Conservation (phyloP, 2,329 filamentous ascomycete species). For the Ambrosiella beaveri region DNA sequence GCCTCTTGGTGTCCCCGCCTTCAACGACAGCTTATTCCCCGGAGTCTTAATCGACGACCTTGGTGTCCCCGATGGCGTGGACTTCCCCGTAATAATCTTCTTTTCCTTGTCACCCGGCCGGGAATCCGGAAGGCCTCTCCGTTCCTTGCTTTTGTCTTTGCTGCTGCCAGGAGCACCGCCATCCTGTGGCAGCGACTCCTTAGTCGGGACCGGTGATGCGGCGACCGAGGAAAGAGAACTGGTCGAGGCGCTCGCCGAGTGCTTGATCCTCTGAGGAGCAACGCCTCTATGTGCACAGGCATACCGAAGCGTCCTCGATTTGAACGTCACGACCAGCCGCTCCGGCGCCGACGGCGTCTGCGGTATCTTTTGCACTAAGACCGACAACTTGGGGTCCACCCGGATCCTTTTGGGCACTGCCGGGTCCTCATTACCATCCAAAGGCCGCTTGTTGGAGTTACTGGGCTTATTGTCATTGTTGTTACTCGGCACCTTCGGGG, state of each 20-base stretch:
- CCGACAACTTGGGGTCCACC: slow-evolving; percentile 7
- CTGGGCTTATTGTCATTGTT: not conserved
- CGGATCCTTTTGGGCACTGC: slow-evolving; percentile 6
- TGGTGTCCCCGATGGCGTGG: too few species aligned
- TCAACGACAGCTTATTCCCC: too few species aligned
- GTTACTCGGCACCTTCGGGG: not conserved
- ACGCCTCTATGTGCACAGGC: slow-evolving; percentile 11
- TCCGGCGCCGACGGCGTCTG: not conserved
- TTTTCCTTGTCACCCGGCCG: too few species aligned
- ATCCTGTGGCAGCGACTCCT: slow-evolving; percentile 6
- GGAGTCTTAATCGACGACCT: too few species aligned
- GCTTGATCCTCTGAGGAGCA: not conserved
- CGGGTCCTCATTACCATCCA: slow-evolving; percentile 1
- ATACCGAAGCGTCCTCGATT: slow-evolving; percentile 8
- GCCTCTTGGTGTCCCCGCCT: too few species aligned
- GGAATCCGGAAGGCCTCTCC: too few species aligned
- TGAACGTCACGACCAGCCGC: slow-evolving; percentile 8
- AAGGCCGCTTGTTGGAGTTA: slow-evolving; percentile 5
- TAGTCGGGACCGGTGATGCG: slow-evolving; percentile 7
- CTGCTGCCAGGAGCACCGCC: not conserved
- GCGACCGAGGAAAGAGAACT: slow-evolving; percentile 5
- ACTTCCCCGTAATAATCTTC: too few species aligned
- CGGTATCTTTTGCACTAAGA: not conserved
- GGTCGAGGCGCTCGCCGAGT: not conserved
- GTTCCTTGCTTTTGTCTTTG: not conserved